Conservation (phyloP, 805 yeast species). For the Pichia ethanolica region DNA sequence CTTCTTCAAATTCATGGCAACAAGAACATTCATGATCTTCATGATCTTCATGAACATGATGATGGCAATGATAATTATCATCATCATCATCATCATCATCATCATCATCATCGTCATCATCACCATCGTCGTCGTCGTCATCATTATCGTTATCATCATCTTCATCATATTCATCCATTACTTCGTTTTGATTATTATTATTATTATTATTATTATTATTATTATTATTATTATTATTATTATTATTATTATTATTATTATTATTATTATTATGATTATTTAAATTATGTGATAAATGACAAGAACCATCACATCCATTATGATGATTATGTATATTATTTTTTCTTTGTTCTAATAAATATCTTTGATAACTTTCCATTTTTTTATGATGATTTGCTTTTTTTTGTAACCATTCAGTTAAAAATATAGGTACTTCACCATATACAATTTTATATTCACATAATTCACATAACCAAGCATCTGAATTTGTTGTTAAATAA, state of each 20-base stretch:
- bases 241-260: background rate
- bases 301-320: background rate
- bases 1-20: no score
- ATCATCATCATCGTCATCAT: background rate
- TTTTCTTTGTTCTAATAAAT: conserved; percentile 10
- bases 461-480: conserved; percentile 32
- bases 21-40: no score
- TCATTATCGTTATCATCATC: background rate
- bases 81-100: background rate
- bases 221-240: background rate
- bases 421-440: conserved; percentile 38
- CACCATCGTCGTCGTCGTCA: background rate
- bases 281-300: background rate
- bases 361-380: conserved; percentile 16
- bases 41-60: no score
- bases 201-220: background rate
- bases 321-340: conserved; percentile 8
- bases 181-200: background rate
- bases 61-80: background rate
- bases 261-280: background rate
- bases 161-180: background rate
- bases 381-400: conserved; percentile 28
- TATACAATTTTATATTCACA: conserved; percentile 44
- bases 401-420: conserved; percentile 39
- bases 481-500: background rate